These are phyloP conservation scores for Helminthosporium solani DNA, from an alignment of 2,329 filamentous ascomycete species.

Conservation along the genomic window DNA sequence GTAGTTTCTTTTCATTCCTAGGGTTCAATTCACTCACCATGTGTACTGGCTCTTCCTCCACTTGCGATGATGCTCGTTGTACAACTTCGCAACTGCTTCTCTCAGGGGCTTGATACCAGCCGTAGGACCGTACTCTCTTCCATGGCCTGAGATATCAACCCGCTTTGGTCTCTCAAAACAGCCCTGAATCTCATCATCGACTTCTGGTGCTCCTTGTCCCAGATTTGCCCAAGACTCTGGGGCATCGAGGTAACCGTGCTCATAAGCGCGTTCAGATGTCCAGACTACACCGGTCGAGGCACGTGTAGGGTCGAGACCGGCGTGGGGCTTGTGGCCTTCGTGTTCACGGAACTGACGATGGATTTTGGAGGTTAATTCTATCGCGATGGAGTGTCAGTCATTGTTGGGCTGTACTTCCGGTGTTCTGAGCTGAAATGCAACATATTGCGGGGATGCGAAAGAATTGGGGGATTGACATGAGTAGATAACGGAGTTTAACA, in stretches of 20 bases:
- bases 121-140: conserved; percentile 87
- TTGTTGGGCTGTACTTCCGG: background rate
- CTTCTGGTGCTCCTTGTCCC: conserved; percentile 90
- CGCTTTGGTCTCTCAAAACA: conserved; percentile 79
- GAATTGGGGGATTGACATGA: background rate
- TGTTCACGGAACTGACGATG: conserved; percentile 89
- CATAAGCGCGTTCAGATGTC: conserved; percentile 83
- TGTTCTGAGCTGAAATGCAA: background rate
- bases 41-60: conserved; percentile 88
- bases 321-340: conserved; percentile 86
- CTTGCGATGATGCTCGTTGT: conserved; percentile 88
- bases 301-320: conserved; percentile 83
- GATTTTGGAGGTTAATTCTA: conserved; percentile 79
- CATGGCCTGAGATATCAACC: conserved; percentile 75
- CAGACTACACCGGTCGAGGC: conserved; percentile 93
- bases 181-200: conserved; percentile 87
- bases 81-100: conserved; percentile 84
- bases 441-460: background rate
- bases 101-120: conserved; percentile 89
- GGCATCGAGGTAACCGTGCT: conserved; percentile 84
- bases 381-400: background rate
- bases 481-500: background rate
- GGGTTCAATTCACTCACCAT: conserved; percentile 53
- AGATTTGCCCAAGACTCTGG: conserved; percentile 88
- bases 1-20: background rate